A percentile compares a stretch with the other conserved stretches of the same genome.
phyloP scores from a whole-genome alignment of 2,329 filamentous ascomycete genomes.

The Fonsecaea nubica region DNA sequence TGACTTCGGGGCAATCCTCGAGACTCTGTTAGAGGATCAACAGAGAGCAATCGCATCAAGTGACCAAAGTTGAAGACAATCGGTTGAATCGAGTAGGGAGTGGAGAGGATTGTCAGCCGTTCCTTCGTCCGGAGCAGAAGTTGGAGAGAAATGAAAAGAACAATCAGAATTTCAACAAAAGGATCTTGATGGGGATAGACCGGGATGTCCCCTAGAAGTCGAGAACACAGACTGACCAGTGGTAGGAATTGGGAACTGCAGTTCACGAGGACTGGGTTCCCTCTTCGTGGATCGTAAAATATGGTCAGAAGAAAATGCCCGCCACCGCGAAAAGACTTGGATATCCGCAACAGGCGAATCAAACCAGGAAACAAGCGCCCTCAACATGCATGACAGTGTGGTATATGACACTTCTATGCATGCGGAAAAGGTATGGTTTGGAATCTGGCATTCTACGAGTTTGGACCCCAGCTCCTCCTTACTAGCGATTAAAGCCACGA shows the following conservation, averaged over 20 bases:
- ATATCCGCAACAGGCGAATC: conserved; percentile 23
- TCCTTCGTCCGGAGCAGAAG: conserved; percentile 7
- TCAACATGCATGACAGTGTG: conserved; percentile 10
- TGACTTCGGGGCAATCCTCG: neutral
- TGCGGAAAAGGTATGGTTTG: conserved; percentile 24
- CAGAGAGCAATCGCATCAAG: conserved; percentile 17
- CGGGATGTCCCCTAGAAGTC: conserved; percentile 7
- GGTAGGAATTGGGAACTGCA: conserved; percentile 14
- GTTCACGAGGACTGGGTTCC: conserved; percentile 16
- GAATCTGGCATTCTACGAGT: conserved; percentile 22
- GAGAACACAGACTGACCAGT: conserved; percentile 10
- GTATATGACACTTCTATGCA: conserved; percentile 23
- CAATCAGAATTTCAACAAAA: conserved; percentile 19
- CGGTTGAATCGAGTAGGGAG: neutral
- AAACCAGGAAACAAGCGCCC: conserved; percentile 25
- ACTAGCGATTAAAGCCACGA: conserved; percentile 26
- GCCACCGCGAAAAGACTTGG: conserved; percentile 6
- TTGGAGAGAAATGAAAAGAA: conserved; percentile 12
- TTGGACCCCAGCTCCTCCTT: conserved; percentile 20
- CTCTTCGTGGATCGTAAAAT: conserved; percentile 16
- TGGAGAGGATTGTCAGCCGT: conserved; percentile 1
- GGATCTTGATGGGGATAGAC: conserved; percentile 13
- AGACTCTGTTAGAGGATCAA: neutral
- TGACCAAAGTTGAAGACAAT: neutral
- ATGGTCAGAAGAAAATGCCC: conserved; percentile 9